Conservation (phyloP, 805 yeast genomes). For the Kockiozyma suomiensis region DNA sequence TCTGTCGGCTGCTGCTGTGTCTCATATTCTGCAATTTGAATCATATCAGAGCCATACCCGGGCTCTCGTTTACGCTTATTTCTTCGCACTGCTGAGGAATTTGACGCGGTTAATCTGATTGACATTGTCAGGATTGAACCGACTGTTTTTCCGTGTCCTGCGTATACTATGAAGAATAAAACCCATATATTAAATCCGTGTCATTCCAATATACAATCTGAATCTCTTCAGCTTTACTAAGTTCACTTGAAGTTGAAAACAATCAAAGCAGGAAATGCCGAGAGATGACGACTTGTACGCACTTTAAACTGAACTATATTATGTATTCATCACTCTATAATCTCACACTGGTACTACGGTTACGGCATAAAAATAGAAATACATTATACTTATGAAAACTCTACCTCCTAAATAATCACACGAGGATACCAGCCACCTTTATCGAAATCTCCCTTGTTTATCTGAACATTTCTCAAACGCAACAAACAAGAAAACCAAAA, state of each 20-base stretch:
- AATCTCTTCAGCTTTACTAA: too few relatives aligned
- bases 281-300: too few relatives aligned
- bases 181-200: too few relatives aligned
- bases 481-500: not conserved
- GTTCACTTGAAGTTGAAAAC: too few relatives aligned
- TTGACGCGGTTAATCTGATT: conserved; percentile 27
- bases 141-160: too few relatives aligned
- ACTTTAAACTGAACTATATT: too few relatives aligned
- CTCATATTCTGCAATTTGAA: conserved; percentile 15
- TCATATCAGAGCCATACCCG: conserved; percentile 19
- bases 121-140: conserved; percentile 17
- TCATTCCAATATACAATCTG: too few relatives aligned
- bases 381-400: not conserved
- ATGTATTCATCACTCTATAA: too few relatives aligned
- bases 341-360: not conserved
- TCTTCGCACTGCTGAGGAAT: conserved; percentile 20
- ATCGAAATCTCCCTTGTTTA: not conserved
- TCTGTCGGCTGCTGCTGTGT: not conserved
- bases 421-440: not conserved
- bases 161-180: too few relatives aligned
- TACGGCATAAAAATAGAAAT: not conserved
- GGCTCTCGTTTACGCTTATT: conserved; percentile 25
- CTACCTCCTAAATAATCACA: not conserved
- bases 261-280: too few relatives aligned
- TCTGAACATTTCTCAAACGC: too few relatives aligned